A percentile compares a stretch with the other conserved stretches of the same genome.
Conservation (phyloP, 2,329 filamentous ascomycete genomes). For the Macroventuria anomochaeta region DNA sequence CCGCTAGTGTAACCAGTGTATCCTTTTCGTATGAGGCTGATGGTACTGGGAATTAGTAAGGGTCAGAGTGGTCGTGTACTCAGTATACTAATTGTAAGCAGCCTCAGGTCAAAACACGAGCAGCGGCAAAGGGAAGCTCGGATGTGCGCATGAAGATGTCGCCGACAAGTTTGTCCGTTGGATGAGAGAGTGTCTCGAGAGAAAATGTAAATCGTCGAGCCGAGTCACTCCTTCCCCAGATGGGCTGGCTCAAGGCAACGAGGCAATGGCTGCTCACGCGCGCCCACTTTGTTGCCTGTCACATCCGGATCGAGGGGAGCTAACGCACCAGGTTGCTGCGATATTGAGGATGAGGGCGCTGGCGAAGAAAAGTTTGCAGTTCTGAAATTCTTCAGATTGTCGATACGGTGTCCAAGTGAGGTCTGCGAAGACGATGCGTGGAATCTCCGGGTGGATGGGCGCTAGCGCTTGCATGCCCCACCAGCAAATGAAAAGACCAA, state of each 20-base stretch:
- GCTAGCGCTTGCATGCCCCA: slow-evolving; percentile 26
- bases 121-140: background rate
- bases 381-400: background rate
- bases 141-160: background rate
- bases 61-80: background rate
- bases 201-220: slow-evolving; percentile 9
- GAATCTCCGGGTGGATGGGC: background rate
- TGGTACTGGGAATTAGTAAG: slow-evolving; percentile 1
- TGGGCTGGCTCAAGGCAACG: slow-evolving; percentile 16
- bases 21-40: background rate
- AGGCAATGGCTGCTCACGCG: slow-evolving; percentile 14
- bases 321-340: background rate
- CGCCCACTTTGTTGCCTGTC: slow-evolving; percentile 5
- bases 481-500: slow-evolving; percentile 29
- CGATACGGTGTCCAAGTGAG: background rate
- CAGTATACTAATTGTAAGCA: background rate
- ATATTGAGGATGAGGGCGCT: slow-evolving; percentile 3
- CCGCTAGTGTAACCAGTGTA: background rate
- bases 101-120: background rate
- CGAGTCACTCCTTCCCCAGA: slow-evolving; percentile 1
- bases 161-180: background rate
- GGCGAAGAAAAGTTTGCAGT: background rate
- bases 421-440: slow-evolving; percentile 23
- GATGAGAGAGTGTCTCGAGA: slow-evolving; percentile 11
- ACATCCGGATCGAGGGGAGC: background rate